Base-by-base conservation (phyloP, 148 eudicot genomes). In the Vaccinium darrowii region DNA sequence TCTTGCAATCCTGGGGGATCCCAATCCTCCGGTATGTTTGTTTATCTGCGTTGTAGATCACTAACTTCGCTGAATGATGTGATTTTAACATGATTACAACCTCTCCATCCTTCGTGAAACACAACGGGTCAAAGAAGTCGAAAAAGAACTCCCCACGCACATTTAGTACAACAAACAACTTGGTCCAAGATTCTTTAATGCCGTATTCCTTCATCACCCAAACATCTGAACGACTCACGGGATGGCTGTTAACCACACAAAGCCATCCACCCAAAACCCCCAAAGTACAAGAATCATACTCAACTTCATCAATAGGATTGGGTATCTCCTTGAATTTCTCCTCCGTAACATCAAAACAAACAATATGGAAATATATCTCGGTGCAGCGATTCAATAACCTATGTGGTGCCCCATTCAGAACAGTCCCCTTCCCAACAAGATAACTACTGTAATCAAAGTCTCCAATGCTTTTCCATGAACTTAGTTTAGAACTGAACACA, bases 191-290 rank as follows among this genome's bases (percentile, higher is more conserved):
- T 12, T 49, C 53, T 50, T 74, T 75, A 25, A 75, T 25, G 8
- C 53, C 10, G 21, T 75, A 81, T 18, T 23, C 56, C 83, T 81
- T 81, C 75, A 81, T 81, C 21, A 11, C 73, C 83, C 83, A 81
- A 60, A 47, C 83, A 81, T 81, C 74, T 4, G 49, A 71, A 21
- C n/a, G 27, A 39, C 11, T 57, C 5, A 14, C 82, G 5, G 0
- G 2, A 8, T 54, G 30, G 5, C 15, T 43, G 47, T 81, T 1
- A 63, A 81, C 83, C 83, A 65, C 53, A 62, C 56, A 63, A 39
- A 81, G 75, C 16, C 53, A 23, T 69, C 75, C 75, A 43, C 56
- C 73, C 73, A 57, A 81, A 81, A 63, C 21, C 15, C 7, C 27
- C 74, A 81, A 43, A n/a, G 6, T 5, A 43, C 0, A 43, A 43